These are phyloP conservation scores for Knoxia roxburghii DNA, from an alignment of 257 asterid genomes.

Conservation along the genomic window DNA sequence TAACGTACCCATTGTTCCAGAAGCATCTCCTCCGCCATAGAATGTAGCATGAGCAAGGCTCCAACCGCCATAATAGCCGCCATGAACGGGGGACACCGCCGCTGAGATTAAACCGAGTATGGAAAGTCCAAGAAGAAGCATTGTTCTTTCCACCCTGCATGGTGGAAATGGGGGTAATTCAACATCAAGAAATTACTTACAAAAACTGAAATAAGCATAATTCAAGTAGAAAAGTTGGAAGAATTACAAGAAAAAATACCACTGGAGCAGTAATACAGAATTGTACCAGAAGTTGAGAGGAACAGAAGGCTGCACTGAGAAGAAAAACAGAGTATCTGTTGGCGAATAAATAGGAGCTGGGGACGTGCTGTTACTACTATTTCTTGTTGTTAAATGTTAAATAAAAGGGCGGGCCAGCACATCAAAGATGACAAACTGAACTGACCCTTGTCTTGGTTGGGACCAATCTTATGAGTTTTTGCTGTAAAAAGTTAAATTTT, in stretches of 20 bases:
- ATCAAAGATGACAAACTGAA: constrained; percentile 35
- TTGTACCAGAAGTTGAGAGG: neutral
- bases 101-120: constrained; percentile 41
- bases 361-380: neutral
- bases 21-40: constrained; percentile 95
- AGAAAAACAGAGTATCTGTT: constrained; percentile 23
- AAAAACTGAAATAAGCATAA: no score
- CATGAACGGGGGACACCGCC: constrained; percentile 31
- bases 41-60: constrained; percentile 81
- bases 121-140: constrained; percentile 30
- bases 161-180: neutral
- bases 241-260: neutral
- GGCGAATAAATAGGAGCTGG: constrained; percentile 55
- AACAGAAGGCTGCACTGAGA: constrained; percentile 25
- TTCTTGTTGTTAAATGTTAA: no score
- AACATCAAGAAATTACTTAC: no score
- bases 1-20: constrained; percentile 88
- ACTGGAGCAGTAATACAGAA: no score
- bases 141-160: constrained; percentile 30
- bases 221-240: neutral
- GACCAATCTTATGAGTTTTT: neutral
- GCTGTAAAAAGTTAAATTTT: neutral
- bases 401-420: constrained; percentile 26
- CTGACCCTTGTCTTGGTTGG: neutral
- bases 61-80: constrained; percentile 81